A percentile compares a stretch with the other conserved stretches of the same genome.
These are phyloP conservation scores for Coniosporium apollinis DNA, from an alignment of 495 filamentous ascomycete species.

Conservation along the genomic window DNA sequence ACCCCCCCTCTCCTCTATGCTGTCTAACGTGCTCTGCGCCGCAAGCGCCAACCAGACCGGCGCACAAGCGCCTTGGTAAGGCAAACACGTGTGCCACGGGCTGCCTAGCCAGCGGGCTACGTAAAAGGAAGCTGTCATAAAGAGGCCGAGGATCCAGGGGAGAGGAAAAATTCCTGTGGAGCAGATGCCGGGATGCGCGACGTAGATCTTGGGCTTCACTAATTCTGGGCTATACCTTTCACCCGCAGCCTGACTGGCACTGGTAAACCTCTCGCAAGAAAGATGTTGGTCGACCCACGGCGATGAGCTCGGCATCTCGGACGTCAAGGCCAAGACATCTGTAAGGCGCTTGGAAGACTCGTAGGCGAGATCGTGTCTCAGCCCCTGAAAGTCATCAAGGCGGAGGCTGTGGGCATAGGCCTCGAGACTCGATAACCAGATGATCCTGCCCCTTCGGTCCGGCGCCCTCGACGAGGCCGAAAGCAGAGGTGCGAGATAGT, in stretches of 20 bases:
- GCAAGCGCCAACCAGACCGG: constrained; percentile 66
- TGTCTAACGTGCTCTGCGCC: constrained; percentile 47
- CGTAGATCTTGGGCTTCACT: constrained; percentile 48
- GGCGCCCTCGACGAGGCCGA: constrained; percentile 25
- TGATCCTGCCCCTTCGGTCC: constrained; percentile 39
- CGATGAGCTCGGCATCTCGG: constrained; percentile 43
- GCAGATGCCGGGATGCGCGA: constrained; percentile 79
- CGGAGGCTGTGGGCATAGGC: constrained; percentile 38
- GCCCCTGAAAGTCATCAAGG: constrained; percentile 58
- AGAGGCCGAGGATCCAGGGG: constrained; percentile 41
- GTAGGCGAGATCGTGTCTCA: constrained; percentile 47
- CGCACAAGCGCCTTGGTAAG: constrained; percentile 62
- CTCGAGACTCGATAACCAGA: constrained; percentile 78
- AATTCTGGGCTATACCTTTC: too few relatives aligned
- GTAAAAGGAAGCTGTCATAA: constrained; percentile 39
- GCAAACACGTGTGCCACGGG: constrained; percentile 34
- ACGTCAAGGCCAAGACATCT: constrained; percentile 65
- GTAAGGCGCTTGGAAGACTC: constrained; percentile 74
- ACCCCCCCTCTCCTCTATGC: constrained; percentile 33
- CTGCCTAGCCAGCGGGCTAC: constrained; percentile 21
- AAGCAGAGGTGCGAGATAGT: constrained; percentile 60
- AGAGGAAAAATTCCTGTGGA: constrained; percentile 65
- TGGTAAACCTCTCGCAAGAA: too few relatives aligned
- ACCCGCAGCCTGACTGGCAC: too few relatives aligned
- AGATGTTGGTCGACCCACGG: constrained; percentile 34